A percentile compares a stretch with the other conserved stretches of the same genome.
These are phyloP conservation scores for Peniophora sp. DNA, from an alignment of 1,284 basidiomycete genomes.

Conservation along the genomic window DNA sequence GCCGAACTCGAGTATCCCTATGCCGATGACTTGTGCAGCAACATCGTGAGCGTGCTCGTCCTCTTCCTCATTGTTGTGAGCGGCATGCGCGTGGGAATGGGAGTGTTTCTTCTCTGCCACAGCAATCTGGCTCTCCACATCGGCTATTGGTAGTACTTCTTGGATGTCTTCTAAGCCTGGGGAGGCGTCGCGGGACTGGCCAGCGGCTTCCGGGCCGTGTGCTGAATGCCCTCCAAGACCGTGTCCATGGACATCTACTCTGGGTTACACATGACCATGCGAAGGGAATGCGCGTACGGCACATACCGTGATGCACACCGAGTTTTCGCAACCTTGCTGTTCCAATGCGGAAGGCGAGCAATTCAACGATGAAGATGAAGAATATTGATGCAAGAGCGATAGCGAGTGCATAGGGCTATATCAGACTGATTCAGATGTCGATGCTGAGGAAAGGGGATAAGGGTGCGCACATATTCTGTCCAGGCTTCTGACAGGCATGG, in stretches of 20 bases:
- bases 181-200: background rate
- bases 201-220: slow-evolving; percentile 52
- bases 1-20: slow-evolving; percentile 87
- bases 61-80: slow-evolving; percentile 7
- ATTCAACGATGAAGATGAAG: slow-evolving; percentile 76
- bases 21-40: slow-evolving; percentile 76
- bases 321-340: slow-evolving; percentile 51
- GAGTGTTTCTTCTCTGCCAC: slow-evolving; percentile 10
- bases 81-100: slow-evolving; percentile 10
- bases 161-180: slow-evolving; percentile 4
- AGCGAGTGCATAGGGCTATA: slow-evolving; percentile 72
- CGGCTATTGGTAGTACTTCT: slow-evolving; percentile 9
- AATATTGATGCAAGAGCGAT: slow-evolving; percentile 79
- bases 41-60: background rate
- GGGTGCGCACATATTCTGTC: slow-evolving; percentile 59
- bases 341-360: slow-evolving; percentile 80
- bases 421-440: background rate
- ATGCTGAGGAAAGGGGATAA: background rate
- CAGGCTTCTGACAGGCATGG: slow-evolving; percentile 69
- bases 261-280: background rate
- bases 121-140: slow-evolving; percentile 2
- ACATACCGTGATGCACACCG: slow-evolving; percentile 47
- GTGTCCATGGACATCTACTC: slow-evolving; percentile 60
- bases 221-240: slow-evolving; percentile 55
- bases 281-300: background rate